Conservation (phyloP, 176 grass and related monocot species). For the bread wheat (Triticum aestivum) region DNA sequence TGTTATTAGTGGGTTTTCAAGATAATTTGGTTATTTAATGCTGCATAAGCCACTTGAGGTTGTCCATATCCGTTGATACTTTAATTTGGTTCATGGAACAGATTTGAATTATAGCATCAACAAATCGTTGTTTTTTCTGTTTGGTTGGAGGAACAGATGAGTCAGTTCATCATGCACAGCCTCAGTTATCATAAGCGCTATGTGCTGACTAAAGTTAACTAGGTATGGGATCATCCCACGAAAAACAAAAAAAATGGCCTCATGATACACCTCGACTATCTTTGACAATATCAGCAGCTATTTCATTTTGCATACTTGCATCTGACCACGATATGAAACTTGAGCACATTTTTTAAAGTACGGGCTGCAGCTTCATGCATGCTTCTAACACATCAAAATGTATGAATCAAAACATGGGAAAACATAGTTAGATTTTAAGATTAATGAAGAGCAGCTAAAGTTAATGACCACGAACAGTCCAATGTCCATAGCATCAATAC, state of each 20-base stretch:
- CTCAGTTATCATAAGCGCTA: background rate
- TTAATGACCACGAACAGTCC: background rate
- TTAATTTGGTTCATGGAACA: background rate
- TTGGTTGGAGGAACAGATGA: background rate
- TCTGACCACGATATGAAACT: background rate
- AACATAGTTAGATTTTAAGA: background rate
- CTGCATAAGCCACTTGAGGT: background rate
- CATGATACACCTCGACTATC: slow-evolving; percentile 6
- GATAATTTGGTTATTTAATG: background rate
- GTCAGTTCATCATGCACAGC: background rate
- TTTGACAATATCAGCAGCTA: background rate
- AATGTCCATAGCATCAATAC: too few species aligned
- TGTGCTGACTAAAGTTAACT: background rate
- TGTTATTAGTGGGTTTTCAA: background rate
- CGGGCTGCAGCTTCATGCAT: background rate
- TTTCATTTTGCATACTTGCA: background rate
- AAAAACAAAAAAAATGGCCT: background rate
- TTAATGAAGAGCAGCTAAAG: background rate
- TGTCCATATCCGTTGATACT: background rate
- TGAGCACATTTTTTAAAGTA: too few species aligned
- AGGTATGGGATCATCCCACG: background rate
- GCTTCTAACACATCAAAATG: background rate
- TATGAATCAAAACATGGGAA: background rate
- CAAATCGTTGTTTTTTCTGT: background rate
- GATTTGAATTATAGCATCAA: background rate